Percentiles rank a stretch among this genome's conserved stretches.
These are phyloP conservation scores for Brassica incana DNA, from an alignment of 345 rosid species.

Conservation along the genomic window DNA sequence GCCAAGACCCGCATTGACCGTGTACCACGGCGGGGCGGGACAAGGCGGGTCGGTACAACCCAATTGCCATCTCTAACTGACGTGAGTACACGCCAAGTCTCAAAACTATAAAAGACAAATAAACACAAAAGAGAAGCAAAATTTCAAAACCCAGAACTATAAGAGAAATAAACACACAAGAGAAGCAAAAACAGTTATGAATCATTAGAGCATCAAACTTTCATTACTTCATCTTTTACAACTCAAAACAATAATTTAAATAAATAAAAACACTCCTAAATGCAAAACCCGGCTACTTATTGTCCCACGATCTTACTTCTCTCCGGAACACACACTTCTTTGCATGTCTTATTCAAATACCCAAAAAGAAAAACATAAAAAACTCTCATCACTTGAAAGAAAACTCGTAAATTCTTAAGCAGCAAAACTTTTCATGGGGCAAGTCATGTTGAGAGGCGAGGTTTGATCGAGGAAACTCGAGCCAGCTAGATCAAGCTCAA, in stretches of 20 bases:
- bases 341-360: slow-evolving; percentile 20
- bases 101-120: too few relatives aligned
- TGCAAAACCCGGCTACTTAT: slow-evolving; percentile 39
- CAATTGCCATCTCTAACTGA: too few relatives aligned
- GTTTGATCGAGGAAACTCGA: slow-evolving; percentile 47
- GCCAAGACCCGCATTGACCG: too few relatives aligned
- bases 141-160: neutral
- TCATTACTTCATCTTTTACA: neutral
- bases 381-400: neutral
- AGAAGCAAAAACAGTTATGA: neutral
- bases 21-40: too few relatives aligned
- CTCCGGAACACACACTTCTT: slow-evolving; percentile 32
- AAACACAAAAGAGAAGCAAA: too few relatives aligned
- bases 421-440: slow-evolving; percentile 74
- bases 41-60: too few relatives aligned
- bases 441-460: slow-evolving; percentile 45
- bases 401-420: slow-evolving; percentile 35
- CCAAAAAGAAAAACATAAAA: neutral
- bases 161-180: slow-evolving; percentile 1
- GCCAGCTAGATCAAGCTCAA: slow-evolving; percentile 38
- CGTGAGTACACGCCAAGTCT: too few relatives aligned
- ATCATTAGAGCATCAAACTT: neutral
- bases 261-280: neutral
- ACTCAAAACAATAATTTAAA: neutral
- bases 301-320: slow-evolving; percentile 15